Evolutionary conservation across 2,329 filamentous ascomycete species (phyloP).

Genomic region (Leptographium procerum): DNA sequence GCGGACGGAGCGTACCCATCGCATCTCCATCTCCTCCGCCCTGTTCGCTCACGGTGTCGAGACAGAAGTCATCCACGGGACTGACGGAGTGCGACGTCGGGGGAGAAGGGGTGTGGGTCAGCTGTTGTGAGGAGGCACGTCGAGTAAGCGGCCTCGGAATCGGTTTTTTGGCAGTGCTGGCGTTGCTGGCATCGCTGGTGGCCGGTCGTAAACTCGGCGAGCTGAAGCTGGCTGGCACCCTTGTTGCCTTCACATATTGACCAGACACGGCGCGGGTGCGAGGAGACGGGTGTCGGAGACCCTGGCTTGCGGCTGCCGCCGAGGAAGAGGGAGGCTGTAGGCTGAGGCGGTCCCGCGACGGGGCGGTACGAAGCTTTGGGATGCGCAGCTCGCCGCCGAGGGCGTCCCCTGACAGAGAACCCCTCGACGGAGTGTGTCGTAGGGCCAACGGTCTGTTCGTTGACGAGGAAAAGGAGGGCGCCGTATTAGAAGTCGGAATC

Average conservation of each 20-base stretch:
- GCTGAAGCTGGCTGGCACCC: neutral
- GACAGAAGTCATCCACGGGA: neutral
- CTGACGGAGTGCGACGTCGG: slow-evolving; percentile 7
- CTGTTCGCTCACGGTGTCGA: slow-evolving; percentile 1
- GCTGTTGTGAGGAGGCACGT: slow-evolving; percentile 8
- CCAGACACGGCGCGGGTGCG: slow-evolving; percentile 12
- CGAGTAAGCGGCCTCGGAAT: slow-evolving; percentile 7
- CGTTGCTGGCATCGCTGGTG: neutral
- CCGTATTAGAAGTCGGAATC: neutral
- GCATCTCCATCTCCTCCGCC: neutral
- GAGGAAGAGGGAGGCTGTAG: neutral
- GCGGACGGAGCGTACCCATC: neutral
- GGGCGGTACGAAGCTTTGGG: slow-evolving; percentile 28
- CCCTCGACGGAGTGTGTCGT: neutral
- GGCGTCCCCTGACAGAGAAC: neutral
- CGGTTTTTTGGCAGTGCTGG: slow-evolving; percentile 7
- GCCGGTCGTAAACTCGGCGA: neutral
- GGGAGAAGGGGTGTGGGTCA: neutral
- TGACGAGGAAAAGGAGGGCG: neutral
- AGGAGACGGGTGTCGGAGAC: slow-evolving; percentile 7
- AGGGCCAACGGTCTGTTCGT: neutral
- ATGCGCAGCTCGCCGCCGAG: slow-evolving; percentile 23
- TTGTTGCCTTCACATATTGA: slow-evolving; percentile 6
- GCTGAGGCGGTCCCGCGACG: slow-evolving; percentile 28
- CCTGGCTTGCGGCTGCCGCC: too few relatives aligned